These are phyloP conservation scores for Globisporangium paroecandrum DNA, from an alignment of 352 stramenopile species.

Conservation along the genomic window DNA sequence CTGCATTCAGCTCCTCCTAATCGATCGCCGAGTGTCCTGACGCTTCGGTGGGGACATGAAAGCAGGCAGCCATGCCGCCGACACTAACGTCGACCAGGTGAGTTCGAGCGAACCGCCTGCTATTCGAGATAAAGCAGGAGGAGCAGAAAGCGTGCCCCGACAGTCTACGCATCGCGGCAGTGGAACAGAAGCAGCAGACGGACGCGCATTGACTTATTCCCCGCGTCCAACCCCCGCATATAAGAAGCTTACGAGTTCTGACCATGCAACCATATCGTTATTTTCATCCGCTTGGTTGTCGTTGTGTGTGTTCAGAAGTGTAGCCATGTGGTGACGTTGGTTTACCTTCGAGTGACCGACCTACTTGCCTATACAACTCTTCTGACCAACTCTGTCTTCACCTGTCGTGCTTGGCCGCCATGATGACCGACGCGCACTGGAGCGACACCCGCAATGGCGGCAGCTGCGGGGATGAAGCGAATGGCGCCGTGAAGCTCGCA, in stretches of 20 bases:
- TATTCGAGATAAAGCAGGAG: conserved; percentile 68
- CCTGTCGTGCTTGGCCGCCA: conserved; percentile 1
- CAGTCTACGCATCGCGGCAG: conserved; percentile 45
- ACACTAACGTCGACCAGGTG: conserved; percentile 42
- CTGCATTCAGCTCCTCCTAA: background rate
- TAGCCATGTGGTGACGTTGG: too few relatives aligned
- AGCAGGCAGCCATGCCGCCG: conserved; percentile 22
- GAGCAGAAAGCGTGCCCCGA: conserved; percentile 54
- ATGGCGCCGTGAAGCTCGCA: background rate
- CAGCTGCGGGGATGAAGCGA: background rate
- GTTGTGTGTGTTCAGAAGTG: too few relatives aligned
- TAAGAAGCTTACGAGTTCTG: conserved; percentile 21
- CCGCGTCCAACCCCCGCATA: conserved; percentile 65
- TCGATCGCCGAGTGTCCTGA: too few relatives aligned
- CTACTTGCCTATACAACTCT: too few relatives aligned
- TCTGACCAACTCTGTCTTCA: background rate
- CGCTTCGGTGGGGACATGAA: too few relatives aligned
- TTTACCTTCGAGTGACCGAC: too few relatives aligned
- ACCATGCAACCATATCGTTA: too few relatives aligned
- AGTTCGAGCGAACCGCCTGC: conserved; percentile 76
- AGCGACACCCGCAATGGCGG: conserved; percentile 4
- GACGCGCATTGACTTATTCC: conserved; percentile 67
- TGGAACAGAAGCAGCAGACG: conserved; percentile 71
- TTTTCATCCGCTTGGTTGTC: too few relatives aligned
- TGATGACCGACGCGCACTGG: conserved; percentile 9